Evolutionary conservation across 2,329 filamentous ascomycete species (phyloP), one percentile per base, ranked within the genome.

Genomic region (Atkinsonella hypoxylon): DNA sequence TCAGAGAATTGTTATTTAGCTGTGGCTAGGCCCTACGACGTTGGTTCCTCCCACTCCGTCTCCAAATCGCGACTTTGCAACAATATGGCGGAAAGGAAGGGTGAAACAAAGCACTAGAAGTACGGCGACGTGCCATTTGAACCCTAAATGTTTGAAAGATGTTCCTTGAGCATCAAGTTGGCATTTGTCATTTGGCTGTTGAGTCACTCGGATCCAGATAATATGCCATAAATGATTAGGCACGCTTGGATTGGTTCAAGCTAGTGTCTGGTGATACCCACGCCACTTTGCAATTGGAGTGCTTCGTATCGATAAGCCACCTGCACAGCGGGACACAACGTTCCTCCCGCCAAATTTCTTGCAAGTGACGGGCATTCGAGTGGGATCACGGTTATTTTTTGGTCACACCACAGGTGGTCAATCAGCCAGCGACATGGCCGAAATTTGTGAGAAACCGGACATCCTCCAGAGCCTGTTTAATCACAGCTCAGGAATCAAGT

Each of bases 281-380:
- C 15, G 34, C 34, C 34, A 36, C 7, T 39, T 40, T 39, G 17
- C 32, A 47, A 45, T 32, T 45, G 26, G n/a, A 12, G 26, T 45
- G 42, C 42, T 17, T n/a, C 12, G 18, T 52, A 52, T 52, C 50
- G 50, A 52, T 49, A 52, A 46, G 50, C 30, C 18, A 22, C 40
- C 39, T 43, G n/a, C 34, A 34, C 41, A 9, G 44, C 17, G 15
- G 46, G 30, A 13, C 26, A 15, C 17, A 20, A 44, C 17, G 8
- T 36, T 41, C 18, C 22, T 32, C 46, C 42, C 46, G 46, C 50
- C 46, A 49, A 51, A 34, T 45, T 45, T 38, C 17, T 5, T 18
- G 15, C 11, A 2, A 2, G n/a, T 31, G 11, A 10, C 34, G 44
- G 44, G 26, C 26, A 8, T 26, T 7, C 4, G 8, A 26, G 22